A percentile compares a stretch with the other conserved stretches of the same genome.
phyloP scores from a whole-genome alignment of 2,329 filamentous ascomycete genomes.

The Botrytis elliptica region DNA sequence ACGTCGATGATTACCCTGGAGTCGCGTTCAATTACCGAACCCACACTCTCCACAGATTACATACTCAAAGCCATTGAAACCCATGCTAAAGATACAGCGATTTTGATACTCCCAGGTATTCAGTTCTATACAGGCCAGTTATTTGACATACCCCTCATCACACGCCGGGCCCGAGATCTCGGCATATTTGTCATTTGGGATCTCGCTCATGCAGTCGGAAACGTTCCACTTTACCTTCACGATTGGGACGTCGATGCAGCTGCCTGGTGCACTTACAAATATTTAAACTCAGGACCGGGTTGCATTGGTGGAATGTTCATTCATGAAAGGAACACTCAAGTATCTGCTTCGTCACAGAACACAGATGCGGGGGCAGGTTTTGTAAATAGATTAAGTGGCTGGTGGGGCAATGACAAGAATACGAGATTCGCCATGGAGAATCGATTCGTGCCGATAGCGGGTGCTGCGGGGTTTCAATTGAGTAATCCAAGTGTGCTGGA shows the following conservation, averaged over 20 bases:
- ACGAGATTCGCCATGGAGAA: conserved; percentile 77
- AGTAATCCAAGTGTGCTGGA: conserved; percentile 76
- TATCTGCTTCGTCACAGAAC: conserved; percentile 22
- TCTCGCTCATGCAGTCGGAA: conserved; percentile 75
- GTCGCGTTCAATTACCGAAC: conserved; percentile 50
- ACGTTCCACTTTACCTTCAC: conserved; percentile 69
- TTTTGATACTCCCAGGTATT: conserved; percentile 74
- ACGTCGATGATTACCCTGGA: conserved; percentile 69
- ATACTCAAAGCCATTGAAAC: conserved; percentile 66
- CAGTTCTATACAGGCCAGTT: conserved; percentile 81
- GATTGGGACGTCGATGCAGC: conserved; percentile 78
- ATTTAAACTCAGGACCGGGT: conserved; percentile 74
- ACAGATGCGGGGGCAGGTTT: conserved; percentile 40
- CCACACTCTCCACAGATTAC: conserved; percentile 60
- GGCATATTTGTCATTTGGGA: conserved; percentile 76
- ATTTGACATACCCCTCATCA: conserved; percentile 73
- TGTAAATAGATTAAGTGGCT: conserved; percentile 65
- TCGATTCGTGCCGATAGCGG: conserved; percentile 66
- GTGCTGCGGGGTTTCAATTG: conserved; percentile 74
- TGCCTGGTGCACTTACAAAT: conserved; percentile 82
- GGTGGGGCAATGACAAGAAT: conserved; percentile 74
- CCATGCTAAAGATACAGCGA: conserved; percentile 63
- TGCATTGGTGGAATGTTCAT: conserved; percentile 73
- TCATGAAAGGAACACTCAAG: conserved; percentile 51
- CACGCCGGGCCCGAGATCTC: conserved; percentile 63